Evolutionary conservation across 2,329 filamentous ascomycete genomes (phyloP).

Genomic region (Venturia effusa): DNA sequence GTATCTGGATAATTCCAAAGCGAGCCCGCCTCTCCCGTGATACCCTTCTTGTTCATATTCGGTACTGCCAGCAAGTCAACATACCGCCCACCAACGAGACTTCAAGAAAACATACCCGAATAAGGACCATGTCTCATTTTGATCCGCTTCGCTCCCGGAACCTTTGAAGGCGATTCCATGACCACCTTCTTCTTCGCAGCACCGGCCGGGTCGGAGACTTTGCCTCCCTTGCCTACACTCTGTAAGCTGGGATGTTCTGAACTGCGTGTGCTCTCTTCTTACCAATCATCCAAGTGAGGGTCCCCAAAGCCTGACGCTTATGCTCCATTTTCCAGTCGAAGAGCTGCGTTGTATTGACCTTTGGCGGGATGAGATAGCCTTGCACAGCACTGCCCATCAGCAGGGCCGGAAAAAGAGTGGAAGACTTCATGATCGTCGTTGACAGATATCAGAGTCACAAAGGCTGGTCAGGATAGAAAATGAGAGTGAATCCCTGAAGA

Average conservation of each 20-base stretch:
- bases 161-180: not conserved
- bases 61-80: not conserved
- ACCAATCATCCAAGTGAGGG: constrained; percentile 1
- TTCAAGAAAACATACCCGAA: not conserved
- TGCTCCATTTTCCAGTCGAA: constrained; percentile 7
- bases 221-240: constrained; percentile 1
- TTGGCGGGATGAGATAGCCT: not conserved
- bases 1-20: constrained; percentile 10
- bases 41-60: constrained; percentile 9
- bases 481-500: not conserved
- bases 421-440: not conserved
- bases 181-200: not conserved
- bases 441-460: not conserved
- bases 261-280: not conserved
- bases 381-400: not conserved
- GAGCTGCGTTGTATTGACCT: not conserved
- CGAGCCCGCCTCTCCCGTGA: constrained; percentile 3
- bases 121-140: constrained; percentile 11
- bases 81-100: not conserved
- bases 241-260: not conserved
- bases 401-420: not conserved
- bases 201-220: not conserved
- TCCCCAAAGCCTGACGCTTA: constrained; percentile 1
- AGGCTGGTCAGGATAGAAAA: no score
- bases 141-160: constrained; percentile 3